Evolutionary conservation across 768 basidiomycete genomes (phyloP), one percentile per base, ranked within the genome.

Genomic region (Mycena crocata): DNA sequence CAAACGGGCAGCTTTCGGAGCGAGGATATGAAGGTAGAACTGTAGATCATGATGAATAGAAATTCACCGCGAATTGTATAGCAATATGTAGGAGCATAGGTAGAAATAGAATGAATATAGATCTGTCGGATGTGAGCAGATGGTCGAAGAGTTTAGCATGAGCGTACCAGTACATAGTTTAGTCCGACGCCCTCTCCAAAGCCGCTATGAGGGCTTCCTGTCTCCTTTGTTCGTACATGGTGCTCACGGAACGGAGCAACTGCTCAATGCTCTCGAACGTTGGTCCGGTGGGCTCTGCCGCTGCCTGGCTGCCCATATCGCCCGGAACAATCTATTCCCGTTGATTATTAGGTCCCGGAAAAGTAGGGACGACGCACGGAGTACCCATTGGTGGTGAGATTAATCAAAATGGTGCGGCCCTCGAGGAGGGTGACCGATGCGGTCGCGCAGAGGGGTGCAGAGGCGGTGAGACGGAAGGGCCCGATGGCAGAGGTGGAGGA

Each of bases 211-310:
- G 78, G 30, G 75, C 67, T 23, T 86, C 85, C 66, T 85, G 84
- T 62, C 80, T 79, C 68, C 78, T 85, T 66, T 76, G 76, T 49
- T 75, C 75, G 71, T 89, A 92, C 69, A 83, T 75, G n/a, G 83
- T 81, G 74, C 91, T 93, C 57, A 81, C 72, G 19, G 83, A 79
- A 54, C 81, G 80, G 35, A 93, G 80, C 30, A 92, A 80, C 32
- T 80, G 81, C 52, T 92, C 91, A 23, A 92, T 72, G 23, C 84
- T 85, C 76, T 93, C 91, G 62, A 85, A 87, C 12, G 76, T 75
- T 62, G 69, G 35, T 66, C 48, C 76, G 74, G 56, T 48, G 44
- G 67, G 69, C 63, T 63, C 37, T 61, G 61, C 42, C 58, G 67
- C 54, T 40, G 45, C 34, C 26, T 40, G 31, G n/a, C 30, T 49